Percentiles rank a stretch among this genome's conserved stretches.
Evolutionary conservation across 805 yeast species (phyloP).

Genomic region (Yamadazyma phyllophila): DNA sequence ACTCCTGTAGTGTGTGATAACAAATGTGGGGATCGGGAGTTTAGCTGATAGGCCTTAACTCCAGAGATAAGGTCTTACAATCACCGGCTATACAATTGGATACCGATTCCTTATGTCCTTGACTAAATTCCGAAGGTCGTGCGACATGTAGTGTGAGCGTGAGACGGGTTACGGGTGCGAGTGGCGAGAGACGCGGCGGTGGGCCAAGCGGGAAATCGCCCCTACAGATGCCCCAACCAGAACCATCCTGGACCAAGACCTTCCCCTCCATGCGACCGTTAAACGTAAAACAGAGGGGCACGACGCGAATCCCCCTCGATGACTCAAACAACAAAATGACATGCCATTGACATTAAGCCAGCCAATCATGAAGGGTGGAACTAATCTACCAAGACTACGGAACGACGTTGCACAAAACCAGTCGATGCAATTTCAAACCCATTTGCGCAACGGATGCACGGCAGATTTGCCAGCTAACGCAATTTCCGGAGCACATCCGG

Average conservation of each 20-base stretch:
- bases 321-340: neutral
- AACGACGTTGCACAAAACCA: too few relatives aligned
- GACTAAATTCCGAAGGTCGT: neutral
- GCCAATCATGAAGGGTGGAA: too few relatives aligned
- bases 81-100: conserved; percentile 1
- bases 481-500: neutral
- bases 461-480: neutral
- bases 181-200: too few relatives aligned
- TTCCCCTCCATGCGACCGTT: neutral
- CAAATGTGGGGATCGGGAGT: neutral
- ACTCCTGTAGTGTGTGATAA: neutral
- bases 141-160: too few relatives aligned
- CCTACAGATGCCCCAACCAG: too few relatives aligned
- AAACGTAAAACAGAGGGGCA: conserved; percentile 1
- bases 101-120: conserved; percentile 2
- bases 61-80: conserved; percentile 1
- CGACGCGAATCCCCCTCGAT: conserved; percentile 4
- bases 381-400: too few relatives aligned
- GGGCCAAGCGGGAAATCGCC: too few relatives aligned
- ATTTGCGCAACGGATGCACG: neutral
- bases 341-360: too few relatives aligned
- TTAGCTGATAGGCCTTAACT: neutral
- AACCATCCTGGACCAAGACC: too few relatives aligned
- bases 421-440: too few relatives aligned
- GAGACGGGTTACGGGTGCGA: too few relatives aligned